Percentiles rank a stretch among this genome's conserved stretches.
Conservation (phyloP, 2,329 filamentous ascomycete species). For the Apiospora arundinis region DNA sequence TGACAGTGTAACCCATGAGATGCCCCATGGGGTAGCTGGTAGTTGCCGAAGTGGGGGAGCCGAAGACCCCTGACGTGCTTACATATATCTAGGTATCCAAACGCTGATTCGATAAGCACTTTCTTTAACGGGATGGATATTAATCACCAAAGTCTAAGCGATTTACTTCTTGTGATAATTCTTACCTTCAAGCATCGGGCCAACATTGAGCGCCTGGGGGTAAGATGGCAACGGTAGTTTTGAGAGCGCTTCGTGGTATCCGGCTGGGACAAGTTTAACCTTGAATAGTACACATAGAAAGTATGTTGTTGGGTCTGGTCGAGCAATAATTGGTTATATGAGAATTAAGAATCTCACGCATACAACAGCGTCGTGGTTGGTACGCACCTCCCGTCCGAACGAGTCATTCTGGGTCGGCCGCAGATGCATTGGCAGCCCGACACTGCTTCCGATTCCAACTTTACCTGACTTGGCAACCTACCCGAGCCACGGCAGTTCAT, state of each 20-base stretch:
- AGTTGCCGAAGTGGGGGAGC: constrained; percentile 15
- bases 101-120: background rate
- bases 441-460: background rate
- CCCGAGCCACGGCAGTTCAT: background rate
- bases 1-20: background rate
- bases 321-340: background rate
- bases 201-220: background rate
- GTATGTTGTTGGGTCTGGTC: background rate
- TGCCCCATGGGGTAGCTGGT: constrained; percentile 6
- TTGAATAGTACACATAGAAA: background rate
- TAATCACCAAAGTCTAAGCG: background rate
- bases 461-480: background rate
- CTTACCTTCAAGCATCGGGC: background rate
- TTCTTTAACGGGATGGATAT: background rate
- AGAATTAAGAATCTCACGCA: background rate
- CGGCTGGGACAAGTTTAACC: background rate
- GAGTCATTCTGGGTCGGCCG: constrained; percentile 4
- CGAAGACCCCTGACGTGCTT: background rate
- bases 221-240: background rate
- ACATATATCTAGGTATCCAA: too few species aligned
- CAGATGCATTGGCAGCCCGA: background rate
- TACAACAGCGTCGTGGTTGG: background rate
- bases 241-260: background rate
- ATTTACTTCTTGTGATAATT: background rate
- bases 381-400: background rate